Base-by-base conservation (phyloP, 495 filamentous ascomycete genomes). In the Trichoderma orchidacearum region DNA sequence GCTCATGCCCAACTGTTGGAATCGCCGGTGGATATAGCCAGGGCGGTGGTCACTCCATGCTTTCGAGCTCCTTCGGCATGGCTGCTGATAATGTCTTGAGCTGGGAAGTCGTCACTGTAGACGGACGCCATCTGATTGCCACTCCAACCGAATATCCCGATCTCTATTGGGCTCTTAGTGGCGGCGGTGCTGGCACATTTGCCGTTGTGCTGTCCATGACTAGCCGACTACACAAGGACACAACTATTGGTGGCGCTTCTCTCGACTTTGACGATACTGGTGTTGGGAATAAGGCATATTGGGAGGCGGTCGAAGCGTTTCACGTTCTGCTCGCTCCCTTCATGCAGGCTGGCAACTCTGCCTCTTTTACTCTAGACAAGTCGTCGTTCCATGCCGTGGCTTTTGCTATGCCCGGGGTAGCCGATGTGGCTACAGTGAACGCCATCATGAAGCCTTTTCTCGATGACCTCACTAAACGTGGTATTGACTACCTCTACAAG, bases 161-260 rank as follows among this genome's bases (percentile, higher is more conserved):
- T 59, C 62, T 85, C 0, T 84, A 73, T 64, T 84, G 79, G 79
- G 82, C 82, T 7, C 61, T 85, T 0, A 69, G 66, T 31, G 81
- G 81, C 21, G 81, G 81, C 9, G 82, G 80, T 11, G 72, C 67
- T 15, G 76, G 79, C 21, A 80, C 68, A 15, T 82, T 72, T 52
- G 79, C 69, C n/a, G 72, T 80, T 11, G 78, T 81, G 1, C 59
- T 68, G 50, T 72, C 69, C 18, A 59, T 75, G 62, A 81, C 77
- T 0, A 61, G 65, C 8, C 73, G 70, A 57, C 64, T 68, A 0
- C 63, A 76, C 51, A 51, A 36, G 0, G 65, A 66, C 18, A 58
- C 59, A 5, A 41, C 32, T 18, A 51, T 64, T 2, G 62, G 57
- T 5, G 60, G 65, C 12, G 62, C 54, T 6, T 13, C 30, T 15